Evolutionary conservation across 1,284 basidiomycete species (phyloP).

Genomic region (Meira miltonrushii): DNA sequence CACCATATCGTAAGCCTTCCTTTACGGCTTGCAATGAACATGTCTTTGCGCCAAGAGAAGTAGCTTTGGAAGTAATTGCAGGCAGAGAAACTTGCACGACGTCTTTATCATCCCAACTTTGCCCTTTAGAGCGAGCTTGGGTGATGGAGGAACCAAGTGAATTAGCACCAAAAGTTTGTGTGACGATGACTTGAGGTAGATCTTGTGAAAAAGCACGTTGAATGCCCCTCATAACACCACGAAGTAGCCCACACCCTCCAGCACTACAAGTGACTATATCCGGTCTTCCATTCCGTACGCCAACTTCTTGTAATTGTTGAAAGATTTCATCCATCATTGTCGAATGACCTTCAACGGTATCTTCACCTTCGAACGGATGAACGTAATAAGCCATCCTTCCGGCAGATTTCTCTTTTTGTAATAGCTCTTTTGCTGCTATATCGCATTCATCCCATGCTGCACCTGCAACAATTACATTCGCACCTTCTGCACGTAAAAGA

Average conservation of each 20-base stretch:
- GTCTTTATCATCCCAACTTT: not conserved
- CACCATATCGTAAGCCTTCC: slow-evolving; percentile 4
- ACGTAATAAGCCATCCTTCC: slow-evolving; percentile 25
- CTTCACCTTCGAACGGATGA: slow-evolving; percentile 47
- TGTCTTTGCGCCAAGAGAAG: slow-evolving; percentile 36
- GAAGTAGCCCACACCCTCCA: slow-evolving; percentile 38
- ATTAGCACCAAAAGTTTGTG: slow-evolving; percentile 36
- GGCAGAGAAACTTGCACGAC: slow-evolving; percentile 15
- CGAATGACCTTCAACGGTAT: slow-evolving; percentile 35
- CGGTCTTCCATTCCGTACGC: slow-evolving; percentile 10
- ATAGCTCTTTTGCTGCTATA: slow-evolving; percentile 19
- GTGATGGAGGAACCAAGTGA: slow-evolving; percentile 25
- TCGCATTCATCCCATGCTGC: slow-evolving; percentile 26
- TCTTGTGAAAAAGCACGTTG: not conserved
- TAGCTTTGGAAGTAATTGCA: slow-evolving; percentile 39
- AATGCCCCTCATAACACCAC: slow-evolving; percentile 20
- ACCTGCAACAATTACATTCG: slow-evolving; percentile 22
- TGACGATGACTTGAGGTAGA: slow-evolving; percentile 21
- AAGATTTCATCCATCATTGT: slow-evolving; percentile 32
- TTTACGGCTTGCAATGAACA: slow-evolving; percentile 19
- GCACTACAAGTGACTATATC: slow-evolving; percentile 27
- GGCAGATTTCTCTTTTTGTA: slow-evolving; percentile 10
- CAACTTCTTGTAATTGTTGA: slow-evolving; percentile 21
- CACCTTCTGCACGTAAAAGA: slow-evolving; percentile 26
- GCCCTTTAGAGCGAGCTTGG: slow-evolving; percentile 7